Percentiles rank a stretch among this genome's conserved stretches.
phyloP scores from a whole-genome alignment of 257 asterid genomes.

The Nicotiana benthamiana region DNA sequence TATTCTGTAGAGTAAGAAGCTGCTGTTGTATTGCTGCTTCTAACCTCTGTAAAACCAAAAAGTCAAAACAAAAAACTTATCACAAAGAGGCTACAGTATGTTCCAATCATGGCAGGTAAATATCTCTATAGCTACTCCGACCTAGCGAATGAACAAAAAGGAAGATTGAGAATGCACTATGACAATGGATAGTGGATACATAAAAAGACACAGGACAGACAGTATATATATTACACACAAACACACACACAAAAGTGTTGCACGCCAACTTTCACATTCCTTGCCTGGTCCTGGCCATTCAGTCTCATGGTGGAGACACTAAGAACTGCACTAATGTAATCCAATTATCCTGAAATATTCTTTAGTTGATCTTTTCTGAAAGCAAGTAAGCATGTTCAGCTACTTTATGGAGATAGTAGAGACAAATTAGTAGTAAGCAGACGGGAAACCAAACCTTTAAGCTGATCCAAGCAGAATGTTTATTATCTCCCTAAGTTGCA shows the following conservation, averaged over 20 bases:
- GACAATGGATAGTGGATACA: neutral
- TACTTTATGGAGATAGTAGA: neutral
- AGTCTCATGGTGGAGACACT: neutral
- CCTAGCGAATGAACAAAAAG: neutral
- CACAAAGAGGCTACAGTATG: neutral
- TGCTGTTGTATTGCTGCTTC: constrained; percentile 9
- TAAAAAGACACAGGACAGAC: neutral
- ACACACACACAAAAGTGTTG: neutral
- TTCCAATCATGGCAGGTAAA: neutral
- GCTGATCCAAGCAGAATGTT: neutral
- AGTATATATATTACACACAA: too few relatives aligned
- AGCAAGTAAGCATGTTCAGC: neutral
- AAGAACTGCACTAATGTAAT: neutral
- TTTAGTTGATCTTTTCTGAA: neutral
- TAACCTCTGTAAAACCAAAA: constrained; percentile 31
- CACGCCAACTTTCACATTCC: neutral
- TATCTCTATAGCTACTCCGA: neutral
- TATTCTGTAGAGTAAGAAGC: constrained; percentile 17
- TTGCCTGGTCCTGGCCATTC: neutral
- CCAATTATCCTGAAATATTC: neutral
- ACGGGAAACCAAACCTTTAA: neutral
- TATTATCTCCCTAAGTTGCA: neutral
- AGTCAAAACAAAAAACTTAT: neutral
- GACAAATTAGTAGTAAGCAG: neutral
- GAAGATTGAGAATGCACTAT: neutral